Percentiles rank a stretch among this genome's conserved stretches.
phyloP scores from a whole-genome alignment of 192 early-diverging fungal species.

The Coemansia reversa region DNA sequence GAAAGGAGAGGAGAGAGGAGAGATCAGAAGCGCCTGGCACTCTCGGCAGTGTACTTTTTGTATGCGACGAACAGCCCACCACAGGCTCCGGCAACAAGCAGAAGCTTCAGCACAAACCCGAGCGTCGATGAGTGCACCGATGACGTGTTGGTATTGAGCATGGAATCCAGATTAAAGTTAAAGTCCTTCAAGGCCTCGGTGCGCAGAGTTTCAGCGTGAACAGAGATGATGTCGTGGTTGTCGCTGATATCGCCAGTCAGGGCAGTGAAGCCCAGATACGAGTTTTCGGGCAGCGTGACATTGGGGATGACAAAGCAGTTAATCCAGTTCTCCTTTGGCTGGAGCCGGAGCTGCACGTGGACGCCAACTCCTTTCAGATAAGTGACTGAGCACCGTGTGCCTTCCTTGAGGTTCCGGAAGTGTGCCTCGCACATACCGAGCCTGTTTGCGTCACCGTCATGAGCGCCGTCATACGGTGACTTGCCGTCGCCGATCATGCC shows the following conservation, averaged over 20 bases:
- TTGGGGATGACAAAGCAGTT: slow-evolving; percentile 81
- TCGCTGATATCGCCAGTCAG: slow-evolving; percentile 88
- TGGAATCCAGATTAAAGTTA: slow-evolving; percentile 17
- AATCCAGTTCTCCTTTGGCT: slow-evolving; percentile 67
- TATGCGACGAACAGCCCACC: slow-evolving; percentile 50
- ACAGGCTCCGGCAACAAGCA: slow-evolving; percentile 41
- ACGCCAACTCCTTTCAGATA: slow-evolving; percentile 67
- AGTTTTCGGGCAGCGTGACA: slow-evolving; percentile 70
- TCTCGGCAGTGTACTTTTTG: slow-evolving; percentile 45
- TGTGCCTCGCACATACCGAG: slow-evolving; percentile 71
- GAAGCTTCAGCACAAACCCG: slow-evolving; percentile 41
- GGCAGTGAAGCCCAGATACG: slow-evolving; percentile 90
- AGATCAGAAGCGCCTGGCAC: slow-evolving; percentile 48
- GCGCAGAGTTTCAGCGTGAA: slow-evolving; percentile 45
- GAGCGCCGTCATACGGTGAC: slow-evolving; percentile 78
- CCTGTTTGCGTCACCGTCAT: slow-evolving; percentile 76
- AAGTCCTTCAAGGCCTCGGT: slow-evolving; percentile 49
- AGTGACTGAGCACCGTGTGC: slow-evolving; percentile 67
- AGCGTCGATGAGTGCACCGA: slow-evolving; percentile 17
- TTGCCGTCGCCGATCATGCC: slow-evolving; percentile 92
- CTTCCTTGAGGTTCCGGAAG: slow-evolving; percentile 67
- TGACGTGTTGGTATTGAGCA: slow-evolving; percentile 2
- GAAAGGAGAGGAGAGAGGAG: not conserved
- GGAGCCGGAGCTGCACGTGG: slow-evolving; percentile 56
- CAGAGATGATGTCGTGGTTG: slow-evolving; percentile 55